Evolutionary conservation across 2,329 filamentous ascomycete genomes (phyloP).

Genomic region (Trichocomaceae sp.): DNA sequence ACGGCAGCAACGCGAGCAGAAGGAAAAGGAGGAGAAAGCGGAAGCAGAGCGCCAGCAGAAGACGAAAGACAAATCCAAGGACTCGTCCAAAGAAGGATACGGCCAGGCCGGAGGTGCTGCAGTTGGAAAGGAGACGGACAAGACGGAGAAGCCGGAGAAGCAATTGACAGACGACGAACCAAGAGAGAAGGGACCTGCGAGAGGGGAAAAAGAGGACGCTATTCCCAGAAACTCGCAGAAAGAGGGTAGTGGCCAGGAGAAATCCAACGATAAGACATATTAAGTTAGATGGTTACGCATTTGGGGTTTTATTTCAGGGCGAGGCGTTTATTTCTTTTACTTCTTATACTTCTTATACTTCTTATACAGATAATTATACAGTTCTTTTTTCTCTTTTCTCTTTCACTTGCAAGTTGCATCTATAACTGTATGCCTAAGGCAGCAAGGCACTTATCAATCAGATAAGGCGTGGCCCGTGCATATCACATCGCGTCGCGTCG

Average conservation of each 20-base stretch:
- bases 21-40: constrained; percentile 69
- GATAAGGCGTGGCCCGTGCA: constrained; percentile 32
- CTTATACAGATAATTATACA: not conserved
- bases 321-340: not conserved
- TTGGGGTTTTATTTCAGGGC: not conserved
- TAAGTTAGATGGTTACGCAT: not conserved
- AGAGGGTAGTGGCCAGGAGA: not conserved
- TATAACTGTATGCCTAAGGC: not conserved
- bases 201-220: not conserved
- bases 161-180: not conserved
- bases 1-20: constrained; percentile 68
- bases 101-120: constrained; percentile 32
- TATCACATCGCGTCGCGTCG: constrained; percentile 17
- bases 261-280: not conserved
- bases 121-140: no score
- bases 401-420: no score
- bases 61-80: constrained; percentile 73
- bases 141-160: constrained; percentile 52
- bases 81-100: constrained; percentile 67
- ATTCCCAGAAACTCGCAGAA: not conserved
- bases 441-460: not conserved
- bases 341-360: not conserved
- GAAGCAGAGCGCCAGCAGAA: constrained; percentile 67
- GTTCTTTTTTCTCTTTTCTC: no score
- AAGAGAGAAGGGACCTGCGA: not conserved